Evolutionary conservation across 169 alveolate species (phyloP).

Genomic region (Amoebophrya sp.): DNA sequence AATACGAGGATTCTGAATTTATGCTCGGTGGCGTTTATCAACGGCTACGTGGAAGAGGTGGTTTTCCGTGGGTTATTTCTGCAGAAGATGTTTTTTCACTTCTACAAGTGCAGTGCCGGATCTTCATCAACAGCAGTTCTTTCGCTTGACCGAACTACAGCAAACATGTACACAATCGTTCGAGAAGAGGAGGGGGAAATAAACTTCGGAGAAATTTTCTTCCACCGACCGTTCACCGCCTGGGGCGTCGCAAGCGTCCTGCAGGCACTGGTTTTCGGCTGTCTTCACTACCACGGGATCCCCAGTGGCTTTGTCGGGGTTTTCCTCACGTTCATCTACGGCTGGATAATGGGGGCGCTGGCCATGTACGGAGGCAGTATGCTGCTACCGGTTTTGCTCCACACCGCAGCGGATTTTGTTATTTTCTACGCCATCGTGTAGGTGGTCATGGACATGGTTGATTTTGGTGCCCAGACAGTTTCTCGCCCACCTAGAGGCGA

Average conservation of each 20-base stretch:
- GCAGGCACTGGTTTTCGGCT: not conserved
- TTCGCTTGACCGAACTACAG: not conserved
- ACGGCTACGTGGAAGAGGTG: conserved; percentile 8
- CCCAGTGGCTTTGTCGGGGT: not conserved
- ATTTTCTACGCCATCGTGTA: not conserved
- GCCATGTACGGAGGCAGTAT: not conserved
- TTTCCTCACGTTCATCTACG: not conserved
- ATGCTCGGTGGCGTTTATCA: not conserved
- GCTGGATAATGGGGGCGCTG: not conserved
- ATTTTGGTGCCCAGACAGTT: too few relatives aligned
- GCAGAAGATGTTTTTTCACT: not conserved
- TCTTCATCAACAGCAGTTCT: too few relatives aligned
- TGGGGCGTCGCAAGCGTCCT: not conserved
- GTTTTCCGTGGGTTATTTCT: not conserved
- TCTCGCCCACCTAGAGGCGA: too few relatives aligned
- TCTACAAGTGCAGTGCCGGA: not conserved
- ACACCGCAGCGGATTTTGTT: not conserved
- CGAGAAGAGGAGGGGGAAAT: not conserved
- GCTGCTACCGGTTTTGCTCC: not conserved
- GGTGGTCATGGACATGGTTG: too few relatives aligned
- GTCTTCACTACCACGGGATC: not conserved
- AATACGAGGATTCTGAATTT: not conserved
- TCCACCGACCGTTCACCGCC: not conserved
- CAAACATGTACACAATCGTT: not conserved
- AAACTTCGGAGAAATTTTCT: too few relatives aligned